Conservation (phyloP, 345 rosid genomes). For the Rhizophora apiculata region DNA sequence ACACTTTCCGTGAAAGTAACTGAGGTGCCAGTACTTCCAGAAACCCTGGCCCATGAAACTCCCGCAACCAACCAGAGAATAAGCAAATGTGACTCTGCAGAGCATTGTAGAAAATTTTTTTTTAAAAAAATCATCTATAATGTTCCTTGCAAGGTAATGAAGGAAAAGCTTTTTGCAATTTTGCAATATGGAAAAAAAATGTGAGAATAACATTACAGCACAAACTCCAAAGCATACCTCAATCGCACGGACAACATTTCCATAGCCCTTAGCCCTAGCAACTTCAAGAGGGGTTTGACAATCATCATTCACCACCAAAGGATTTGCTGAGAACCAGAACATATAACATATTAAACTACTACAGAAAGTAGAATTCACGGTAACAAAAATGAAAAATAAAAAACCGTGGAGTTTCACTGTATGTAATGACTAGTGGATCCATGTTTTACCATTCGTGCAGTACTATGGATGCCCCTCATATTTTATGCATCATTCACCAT, state of each 20-base stretch:
- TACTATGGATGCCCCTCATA: too few relatives aligned
- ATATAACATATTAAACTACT: not conserved
- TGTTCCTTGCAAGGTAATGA: not conserved
- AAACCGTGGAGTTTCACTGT: too few relatives aligned
- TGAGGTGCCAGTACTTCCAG: conserved; percentile 83
- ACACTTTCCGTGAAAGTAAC: conserved; percentile 85
- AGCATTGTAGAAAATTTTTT: not conserved
- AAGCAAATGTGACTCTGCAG: conserved; percentile 70
- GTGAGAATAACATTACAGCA: not conserved
- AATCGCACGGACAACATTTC: conserved; percentile 71
- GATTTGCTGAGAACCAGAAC: conserved; percentile 57
- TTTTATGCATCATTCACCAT: too few relatives aligned
- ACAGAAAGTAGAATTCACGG: not conserved
- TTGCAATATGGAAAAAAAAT: not conserved
- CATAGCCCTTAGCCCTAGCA: conserved; percentile 75
- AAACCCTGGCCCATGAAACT: conserved; percentile 78
- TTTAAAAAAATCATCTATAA: not conserved
- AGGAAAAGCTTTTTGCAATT: not conserved
- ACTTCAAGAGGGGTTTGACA: conserved; percentile 87
- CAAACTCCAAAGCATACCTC: conserved; percentile 49
- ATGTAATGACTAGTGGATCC: too few relatives aligned
- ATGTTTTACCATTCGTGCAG: too few relatives aligned
- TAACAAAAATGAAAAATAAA: not conserved
- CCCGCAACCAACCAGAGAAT: conserved; percentile 96
- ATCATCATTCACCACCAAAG: conserved; percentile 79